Base-by-base conservation (phyloP, 139 green algal species). In the Raphidocelis subcapitata region DNA sequence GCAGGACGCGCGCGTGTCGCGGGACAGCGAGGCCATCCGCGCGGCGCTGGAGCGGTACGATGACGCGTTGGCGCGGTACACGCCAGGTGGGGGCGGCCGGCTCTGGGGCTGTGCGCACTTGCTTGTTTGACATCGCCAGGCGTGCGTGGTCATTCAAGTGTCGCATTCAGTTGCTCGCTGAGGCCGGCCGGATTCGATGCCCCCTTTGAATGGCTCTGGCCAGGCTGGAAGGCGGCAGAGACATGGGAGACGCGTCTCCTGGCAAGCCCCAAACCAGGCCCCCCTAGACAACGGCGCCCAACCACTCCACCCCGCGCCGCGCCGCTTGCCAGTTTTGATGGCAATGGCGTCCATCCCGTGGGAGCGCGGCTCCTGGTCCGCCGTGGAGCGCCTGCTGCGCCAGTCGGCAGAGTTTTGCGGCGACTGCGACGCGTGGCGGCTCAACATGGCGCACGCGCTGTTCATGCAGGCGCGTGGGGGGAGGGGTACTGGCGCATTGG, bases 361-460 rank as follows among this genome's bases (percentile, higher is more conserved):
- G 90, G 90, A 95, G 44, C 82, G 85, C 63, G 87, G 90, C 62
- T 83, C 92, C 24, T 96, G 92, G 84, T 72, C 41, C 31, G 66
- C 66, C 3, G 85, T 93, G 56, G 90, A 97, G 76, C 67, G 81
- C 41, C 84, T 94, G 36, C 89, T 97, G 75, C 73, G 87, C 36
- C 85, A 94, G 81, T 84, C 66, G 37, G 85, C 86, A 0, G 92
- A 97, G 76, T 95, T 97, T 82, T 96, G 90, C 84, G 82, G 67
- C 4, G 92, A 97, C 72, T 86, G 97, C 67, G 82, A 90, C 21
- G 69, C 81, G 29, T 97, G 92, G 92, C 89, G 90, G 76, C 86
- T 96, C 47, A 97, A 97, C 80, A 79, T 95, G 35, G 92, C 90
- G 24, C 92, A 97, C 80, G 91, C 86, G 0, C 89, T 92, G 71